These are phyloP conservation scores for Cynara cardunculus DNA, from an alignment of 129 eudicot species.

Conservation along the genomic window DNA sequence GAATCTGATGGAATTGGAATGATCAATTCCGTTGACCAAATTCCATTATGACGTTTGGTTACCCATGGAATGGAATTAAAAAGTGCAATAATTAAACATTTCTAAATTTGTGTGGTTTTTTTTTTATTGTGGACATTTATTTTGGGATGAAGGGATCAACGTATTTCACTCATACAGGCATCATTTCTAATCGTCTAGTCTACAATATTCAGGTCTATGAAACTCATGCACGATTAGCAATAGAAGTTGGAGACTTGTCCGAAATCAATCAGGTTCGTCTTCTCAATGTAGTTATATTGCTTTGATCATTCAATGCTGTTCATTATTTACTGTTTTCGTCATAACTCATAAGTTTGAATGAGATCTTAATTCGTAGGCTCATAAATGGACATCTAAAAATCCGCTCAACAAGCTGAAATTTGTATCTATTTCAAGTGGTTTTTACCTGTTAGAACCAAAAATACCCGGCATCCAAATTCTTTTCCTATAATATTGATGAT, in stretches of 20 bases:
- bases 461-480: background rate
- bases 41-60: no score
- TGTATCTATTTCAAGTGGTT: background rate
- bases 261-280: conserved; percentile 87
- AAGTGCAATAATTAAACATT: background rate
- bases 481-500: background rate
- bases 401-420: background rate
- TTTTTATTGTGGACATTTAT: background rate
- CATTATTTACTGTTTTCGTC: background rate
- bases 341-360: background rate
- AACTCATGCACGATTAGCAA: conserved; percentile 94
- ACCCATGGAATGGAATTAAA: no score
- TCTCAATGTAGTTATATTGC: conserved; percentile 7
- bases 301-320: background rate
- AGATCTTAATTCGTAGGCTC: background rate
- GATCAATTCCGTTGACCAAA: no score
- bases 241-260: conserved; percentile 88
- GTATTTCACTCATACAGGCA: background rate
- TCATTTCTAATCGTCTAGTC: conserved; percentile 1
- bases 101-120: background rate
- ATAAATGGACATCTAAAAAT: background rate
- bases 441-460: background rate
- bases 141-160: background rate
- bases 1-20: no score
- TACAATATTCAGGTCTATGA: conserved; percentile 73